Percentiles rank a stretch among this genome's conserved stretches.
Conservation (phyloP, 176 grass and related monocot genomes). For the Thinopyrum elongatum region DNA sequence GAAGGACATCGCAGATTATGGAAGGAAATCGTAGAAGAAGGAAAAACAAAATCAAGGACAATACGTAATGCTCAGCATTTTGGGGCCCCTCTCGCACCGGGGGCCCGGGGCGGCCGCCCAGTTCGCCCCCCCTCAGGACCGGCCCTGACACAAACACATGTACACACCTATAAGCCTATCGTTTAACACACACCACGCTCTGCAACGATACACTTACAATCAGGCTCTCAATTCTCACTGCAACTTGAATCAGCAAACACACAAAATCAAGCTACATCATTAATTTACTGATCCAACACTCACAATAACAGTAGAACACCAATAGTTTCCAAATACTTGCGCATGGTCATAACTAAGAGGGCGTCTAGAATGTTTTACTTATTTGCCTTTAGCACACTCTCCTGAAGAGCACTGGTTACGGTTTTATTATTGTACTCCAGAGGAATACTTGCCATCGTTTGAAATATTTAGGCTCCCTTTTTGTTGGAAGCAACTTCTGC, state of each 20-base stretch:
- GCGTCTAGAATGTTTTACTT: background rate
- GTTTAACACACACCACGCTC: background rate
- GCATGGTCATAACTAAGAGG: background rate
- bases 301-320: background rate
- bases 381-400: conserved; percentile 33
- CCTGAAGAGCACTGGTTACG: background rate
- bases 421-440: background rate
- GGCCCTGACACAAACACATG: no score
- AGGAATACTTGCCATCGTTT: conserved; percentile 35
- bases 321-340: background rate
- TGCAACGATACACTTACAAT: background rate
- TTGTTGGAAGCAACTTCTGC: conserved; percentile 43
- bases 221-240: background rate
- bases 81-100: no score
- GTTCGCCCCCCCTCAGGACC: no score
- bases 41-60: no score
- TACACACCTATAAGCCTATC: no score
- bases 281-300: background rate
- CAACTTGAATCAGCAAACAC: background rate
- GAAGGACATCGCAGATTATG: no score
- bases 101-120: no score
- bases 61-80: no score
- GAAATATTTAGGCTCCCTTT: conserved; percentile 43
- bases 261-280: background rate
- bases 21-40: no score